Conservation (phyloP, 257 asterid species). For the Cinchona pubescens region DNA sequence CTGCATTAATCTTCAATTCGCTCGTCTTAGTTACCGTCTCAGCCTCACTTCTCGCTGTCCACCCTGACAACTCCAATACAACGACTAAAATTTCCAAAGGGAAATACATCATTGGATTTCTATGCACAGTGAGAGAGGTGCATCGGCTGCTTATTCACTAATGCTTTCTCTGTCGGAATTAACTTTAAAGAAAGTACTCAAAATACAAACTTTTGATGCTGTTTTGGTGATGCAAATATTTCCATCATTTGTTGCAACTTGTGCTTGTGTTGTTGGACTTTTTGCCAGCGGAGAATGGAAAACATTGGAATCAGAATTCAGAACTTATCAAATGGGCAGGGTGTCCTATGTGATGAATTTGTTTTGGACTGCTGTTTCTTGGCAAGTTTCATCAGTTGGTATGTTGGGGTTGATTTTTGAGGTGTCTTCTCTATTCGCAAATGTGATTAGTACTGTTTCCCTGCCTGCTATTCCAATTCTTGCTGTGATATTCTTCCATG, state of each 20-base stretch:
- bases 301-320: constrained; percentile 21
- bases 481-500: constrained; percentile 39
- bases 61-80: constrained; percentile 25
- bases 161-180: constrained; percentile 26
- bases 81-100: constrained; percentile 15
- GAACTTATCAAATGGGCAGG: constrained; percentile 20
- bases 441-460: constrained; percentile 34
- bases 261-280: constrained; percentile 31
- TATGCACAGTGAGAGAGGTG: constrained; percentile 32
- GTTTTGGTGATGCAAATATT: constrained; percentile 25
- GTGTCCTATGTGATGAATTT: too few species aligned
- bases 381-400: constrained; percentile 37
- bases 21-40: constrained; percentile 35
- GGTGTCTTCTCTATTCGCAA: constrained; percentile 38
- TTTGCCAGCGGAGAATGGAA: constrained; percentile 38
- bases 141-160: constrained; percentile 33
- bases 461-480: constrained; percentile 34
- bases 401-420: constrained; percentile 37
- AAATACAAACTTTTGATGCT: constrained; percentile 26
- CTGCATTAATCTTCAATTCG: constrained; percentile 35
- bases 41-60: constrained; percentile 38
- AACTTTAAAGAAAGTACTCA: constrained; percentile 28
- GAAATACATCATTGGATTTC: constrained; percentile 30
- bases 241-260: constrained; percentile 29
- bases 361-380: constrained; percentile 37